Percentiles rank a stretch among this genome's conserved stretches.
These are phyloP conservation scores for Aplosporella prunicola DNA, from an alignment of 2,329 filamentous ascomycete species.

Conservation along the genomic window DNA sequence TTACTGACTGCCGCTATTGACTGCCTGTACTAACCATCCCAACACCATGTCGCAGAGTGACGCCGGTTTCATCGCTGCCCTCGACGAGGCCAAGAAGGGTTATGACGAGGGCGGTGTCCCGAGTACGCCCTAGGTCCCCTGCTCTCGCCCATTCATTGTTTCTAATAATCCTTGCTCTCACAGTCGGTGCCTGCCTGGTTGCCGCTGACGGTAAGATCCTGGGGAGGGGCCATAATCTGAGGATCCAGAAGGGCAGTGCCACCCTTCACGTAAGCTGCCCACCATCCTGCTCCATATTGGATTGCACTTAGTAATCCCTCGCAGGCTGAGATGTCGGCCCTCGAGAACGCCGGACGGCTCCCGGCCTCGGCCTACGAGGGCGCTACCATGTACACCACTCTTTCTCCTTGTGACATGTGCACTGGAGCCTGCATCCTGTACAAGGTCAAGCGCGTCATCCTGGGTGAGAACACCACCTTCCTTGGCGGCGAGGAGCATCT, in stretches of 20 bases:
- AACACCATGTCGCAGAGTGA: conserved; percentile 21
- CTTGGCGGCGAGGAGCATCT: conserved; percentile 64
- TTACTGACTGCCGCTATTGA: neutral
- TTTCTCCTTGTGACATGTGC: conserved; percentile 75
- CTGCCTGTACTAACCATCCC: no score
- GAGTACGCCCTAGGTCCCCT: conserved; percentile 16
- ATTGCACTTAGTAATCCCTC: neutral
- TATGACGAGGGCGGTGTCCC: conserved; percentile 50
- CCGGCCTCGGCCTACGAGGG: conserved; percentile 59
- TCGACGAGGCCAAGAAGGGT: conserved; percentile 48
- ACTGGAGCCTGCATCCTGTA: conserved; percentile 70
- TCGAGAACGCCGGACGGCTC: conserved; percentile 64
- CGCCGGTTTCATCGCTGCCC: conserved; percentile 46
- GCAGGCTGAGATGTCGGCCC: conserved; percentile 66
- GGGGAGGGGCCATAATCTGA: conserved; percentile 65
- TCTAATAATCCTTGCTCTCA: neutral
- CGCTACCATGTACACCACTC: conserved; percentile 74
- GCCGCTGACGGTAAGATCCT: conserved; percentile 59
- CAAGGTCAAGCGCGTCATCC: conserved; percentile 62
- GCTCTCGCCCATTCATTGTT: conserved; percentile 14
- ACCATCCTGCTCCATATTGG: neutral
- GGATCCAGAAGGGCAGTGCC: conserved; percentile 61
- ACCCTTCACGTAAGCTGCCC: conserved; percentile 54
- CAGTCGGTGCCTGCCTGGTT: conserved; percentile 51
- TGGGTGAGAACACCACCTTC: conserved; percentile 65